A percentile compares a stretch with the other conserved stretches of the same genome.
Evolutionary conservation across 1,284 basidiomycete genomes (phyloP).

Genomic region (Sanghuangporus sanghuang): DNA sequence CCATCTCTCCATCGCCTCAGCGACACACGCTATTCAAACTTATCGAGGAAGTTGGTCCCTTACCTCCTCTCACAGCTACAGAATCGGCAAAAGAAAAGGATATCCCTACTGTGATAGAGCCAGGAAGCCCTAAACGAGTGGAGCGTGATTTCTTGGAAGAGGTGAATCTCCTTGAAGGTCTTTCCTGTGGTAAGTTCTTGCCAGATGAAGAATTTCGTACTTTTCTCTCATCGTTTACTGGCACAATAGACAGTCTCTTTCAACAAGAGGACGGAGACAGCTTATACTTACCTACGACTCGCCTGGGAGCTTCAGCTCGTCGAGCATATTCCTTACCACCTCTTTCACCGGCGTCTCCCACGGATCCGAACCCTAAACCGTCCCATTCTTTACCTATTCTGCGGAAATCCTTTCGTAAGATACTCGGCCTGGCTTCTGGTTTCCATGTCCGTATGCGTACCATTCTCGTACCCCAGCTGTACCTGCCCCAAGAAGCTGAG

Average conservation of each 20-base stretch:
- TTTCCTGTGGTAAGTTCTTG: slow-evolving; percentile 43
- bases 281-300: slow-evolving; percentile 54
- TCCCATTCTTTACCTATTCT: slow-evolving; percentile 53
- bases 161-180: slow-evolving; percentile 72
- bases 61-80: slow-evolving; percentile 20
- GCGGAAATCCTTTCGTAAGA: slow-evolving; percentile 81
- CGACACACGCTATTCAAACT: slow-evolving; percentile 49
- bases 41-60: slow-evolving; percentile 32
- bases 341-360: slow-evolving; percentile 35
- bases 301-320: slow-evolving; percentile 59
- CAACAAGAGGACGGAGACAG: slow-evolving; percentile 33
- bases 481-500: slow-evolving; percentile 37
- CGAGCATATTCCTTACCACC: slow-evolving; percentile 59
- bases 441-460: slow-evolving; percentile 87
- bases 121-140: background rate
- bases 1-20: slow-evolving; percentile 45
- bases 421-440: slow-evolving; percentile 70
- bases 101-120: background rate
- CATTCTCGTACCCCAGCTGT: slow-evolving; percentile 77
- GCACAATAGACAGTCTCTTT: slow-evolving; percentile 15
- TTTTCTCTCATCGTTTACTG: background rate
- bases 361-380: slow-evolving; percentile 37
- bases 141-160: slow-evolving; percentile 48
- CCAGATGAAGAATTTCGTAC: background rate
- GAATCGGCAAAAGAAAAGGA: background rate